Percentiles rank a stretch among this genome's conserved stretches.
Conservation (phyloP, 164 flowering plant species). For the Brasenia schreberi region DNA sequence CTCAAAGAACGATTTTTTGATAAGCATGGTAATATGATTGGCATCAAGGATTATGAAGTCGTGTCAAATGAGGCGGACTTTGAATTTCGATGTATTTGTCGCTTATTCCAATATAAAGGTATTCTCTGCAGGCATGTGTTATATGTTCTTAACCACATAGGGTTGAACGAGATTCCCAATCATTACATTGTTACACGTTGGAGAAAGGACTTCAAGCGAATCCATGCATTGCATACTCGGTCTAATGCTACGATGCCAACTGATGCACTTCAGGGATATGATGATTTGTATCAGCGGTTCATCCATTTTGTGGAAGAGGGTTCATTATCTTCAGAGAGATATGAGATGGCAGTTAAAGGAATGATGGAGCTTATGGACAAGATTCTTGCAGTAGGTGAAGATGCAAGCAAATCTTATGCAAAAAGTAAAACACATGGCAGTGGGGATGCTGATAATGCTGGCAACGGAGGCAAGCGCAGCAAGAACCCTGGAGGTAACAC, state of each 20-base stretch:
- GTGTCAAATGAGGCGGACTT: constrained; percentile 30
- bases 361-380: constrained; percentile 45
- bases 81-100: constrained; percentile 47
- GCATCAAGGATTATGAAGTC: constrained; percentile 33
- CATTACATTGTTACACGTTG: constrained; percentile 47
- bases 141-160: constrained; percentile 30
- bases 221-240: constrained; percentile 19
- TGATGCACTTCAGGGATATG: constrained; percentile 50
- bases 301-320: constrained; percentile 50
- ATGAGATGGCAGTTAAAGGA: constrained; percentile 47
- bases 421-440: not conserved
- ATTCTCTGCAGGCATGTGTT: constrained; percentile 49
- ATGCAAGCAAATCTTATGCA: not conserved
- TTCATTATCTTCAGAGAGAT: constrained; percentile 36
- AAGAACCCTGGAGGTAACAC: not conserved
- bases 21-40: constrained; percentile 15
- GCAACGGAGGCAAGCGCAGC: not conserved
- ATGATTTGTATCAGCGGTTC: constrained; percentile 42
- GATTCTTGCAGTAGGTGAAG: constrained; percentile 33
- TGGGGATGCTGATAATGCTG: not conserved
- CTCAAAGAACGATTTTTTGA: constrained; percentile 29
- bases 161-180: constrained; percentile 37
- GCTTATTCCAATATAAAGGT: constrained; percentile 44
- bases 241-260: constrained; percentile 24
- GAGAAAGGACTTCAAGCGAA: constrained; percentile 53